These are phyloP conservation scores for Sclerotinia subarctica DNA, from an alignment of 2,329 filamentous ascomycete genomes.

Conservation along the genomic window DNA sequence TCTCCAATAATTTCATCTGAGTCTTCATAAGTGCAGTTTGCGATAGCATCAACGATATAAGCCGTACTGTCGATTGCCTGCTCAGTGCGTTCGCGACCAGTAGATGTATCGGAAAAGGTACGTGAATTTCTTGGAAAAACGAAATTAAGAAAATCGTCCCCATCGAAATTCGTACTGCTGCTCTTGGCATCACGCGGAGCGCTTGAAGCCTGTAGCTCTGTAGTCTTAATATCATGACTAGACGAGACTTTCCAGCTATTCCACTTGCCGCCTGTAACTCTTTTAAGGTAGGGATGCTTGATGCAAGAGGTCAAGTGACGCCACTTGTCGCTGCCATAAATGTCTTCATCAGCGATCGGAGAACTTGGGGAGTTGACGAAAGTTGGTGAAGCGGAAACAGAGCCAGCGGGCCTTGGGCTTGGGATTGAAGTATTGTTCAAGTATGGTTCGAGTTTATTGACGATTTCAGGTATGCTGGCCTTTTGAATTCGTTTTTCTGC, in stretches of 20 bases:
- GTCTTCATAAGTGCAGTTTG: conserved; percentile 37
- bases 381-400: background rate
- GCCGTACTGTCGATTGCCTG: conserved; percentile 49
- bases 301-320: conserved; percentile 50
- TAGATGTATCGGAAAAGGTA: conserved; percentile 41
- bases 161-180: conserved; percentile 41
- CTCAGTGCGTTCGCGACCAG: conserved; percentile 42
- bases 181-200: conserved; percentile 14
- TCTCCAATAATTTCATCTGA: conserved; percentile 53
- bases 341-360: conserved; percentile 25
- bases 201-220: background rate
- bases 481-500: conserved; percentile 48
- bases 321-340: conserved; percentile 47
- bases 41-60: conserved; percentile 46
- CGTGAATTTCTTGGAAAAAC: conserved; percentile 45
- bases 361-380: background rate
- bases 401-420: background rate
- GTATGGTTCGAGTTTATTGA: conserved; percentile 33
- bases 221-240: conserved; percentile 46
- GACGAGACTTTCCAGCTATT: conserved; percentile 54
- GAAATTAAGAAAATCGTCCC: conserved; percentile 48
- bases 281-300: conserved; percentile 44
- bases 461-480: conserved; percentile 37
- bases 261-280: conserved; percentile 45
- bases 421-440: background rate